These are phyloP conservation scores for Capsicum rhomboideum DNA, from an alignment of 257 asterid genomes.

Conservation along the genomic window DNA sequence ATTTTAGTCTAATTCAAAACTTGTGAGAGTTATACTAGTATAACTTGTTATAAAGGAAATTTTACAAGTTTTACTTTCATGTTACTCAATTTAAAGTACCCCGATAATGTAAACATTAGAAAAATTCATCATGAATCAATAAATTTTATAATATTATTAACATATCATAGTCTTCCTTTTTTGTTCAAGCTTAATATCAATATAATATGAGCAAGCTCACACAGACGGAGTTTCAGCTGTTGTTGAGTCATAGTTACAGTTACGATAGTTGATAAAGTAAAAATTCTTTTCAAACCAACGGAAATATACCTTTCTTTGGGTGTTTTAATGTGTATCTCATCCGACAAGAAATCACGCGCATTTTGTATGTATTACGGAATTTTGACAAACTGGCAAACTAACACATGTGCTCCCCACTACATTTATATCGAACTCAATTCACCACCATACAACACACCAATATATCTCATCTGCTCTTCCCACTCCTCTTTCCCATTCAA, in stretches of 20 bases:
- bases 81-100: not conserved
- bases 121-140: not conserved
- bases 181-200: too few relatives aligned
- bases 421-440: not conserved
- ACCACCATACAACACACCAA: not conserved
- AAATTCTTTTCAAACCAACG: not conserved
- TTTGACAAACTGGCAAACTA: not conserved
- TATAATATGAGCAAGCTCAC: too few relatives aligned
- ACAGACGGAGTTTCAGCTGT: too few relatives aligned
- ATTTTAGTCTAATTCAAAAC: not conserved
- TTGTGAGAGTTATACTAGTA: not conserved
- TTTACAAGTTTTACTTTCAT: not conserved
- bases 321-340: not conserved
- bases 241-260: not conserved
- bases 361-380: not conserved
- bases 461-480: not conserved
- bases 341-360: constrained; percentile 5
- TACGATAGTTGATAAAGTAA: not conserved
- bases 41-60: not conserved
- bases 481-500: not conserved
- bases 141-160: too few relatives aligned
- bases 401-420: not conserved
- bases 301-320: not conserved
- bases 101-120: not conserved
- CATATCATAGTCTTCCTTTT: too few relatives aligned